These are phyloP conservation scores for Leccinum pachyderme DNA, from an alignment of 1,284 basidiomycete genomes.

Conservation along the genomic window DNA sequence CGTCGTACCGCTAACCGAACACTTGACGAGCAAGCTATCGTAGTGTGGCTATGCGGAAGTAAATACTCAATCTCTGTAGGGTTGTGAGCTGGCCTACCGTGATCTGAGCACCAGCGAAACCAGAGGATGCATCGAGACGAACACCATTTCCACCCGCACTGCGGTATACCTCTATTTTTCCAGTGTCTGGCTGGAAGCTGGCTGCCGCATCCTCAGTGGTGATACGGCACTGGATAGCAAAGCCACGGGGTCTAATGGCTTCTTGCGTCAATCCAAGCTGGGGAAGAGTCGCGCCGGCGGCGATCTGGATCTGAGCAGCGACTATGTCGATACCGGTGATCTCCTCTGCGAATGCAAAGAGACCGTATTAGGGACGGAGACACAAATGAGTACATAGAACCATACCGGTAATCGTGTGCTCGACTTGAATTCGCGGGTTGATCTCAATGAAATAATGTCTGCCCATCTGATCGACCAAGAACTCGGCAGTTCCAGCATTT, in stretches of 20 bases:
- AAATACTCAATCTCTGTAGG: neutral
- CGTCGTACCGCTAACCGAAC: constrained; percentile 93
- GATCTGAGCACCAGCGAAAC: constrained; percentile 99
- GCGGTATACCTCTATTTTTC: constrained; percentile 99
- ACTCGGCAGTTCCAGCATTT: constrained; percentile 97
- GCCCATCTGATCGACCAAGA: constrained; percentile 93
- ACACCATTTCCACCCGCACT: constrained; percentile 99
- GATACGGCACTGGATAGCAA: constrained; percentile 98
- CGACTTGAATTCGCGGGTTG: constrained; percentile 97
- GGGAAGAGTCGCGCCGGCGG: constrained; percentile 92
- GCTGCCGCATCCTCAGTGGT: constrained; percentile 96
- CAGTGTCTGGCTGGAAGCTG: constrained; percentile 97
- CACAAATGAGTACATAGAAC: constrained; percentile 9
- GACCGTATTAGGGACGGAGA: constrained; percentile 1
- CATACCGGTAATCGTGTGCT: constrained; percentile 93
- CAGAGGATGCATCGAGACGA: constrained; percentile 94
- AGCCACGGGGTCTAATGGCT: constrained; percentile 93
- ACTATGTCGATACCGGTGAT: constrained; percentile 99
- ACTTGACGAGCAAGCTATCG: constrained; percentile 97
- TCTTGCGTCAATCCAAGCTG: constrained; percentile 98
- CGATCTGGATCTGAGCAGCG: constrained; percentile 98
- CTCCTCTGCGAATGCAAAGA: constrained; percentile 65
- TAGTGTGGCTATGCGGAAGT: constrained; percentile 77
- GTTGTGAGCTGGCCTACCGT: constrained; percentile 56
- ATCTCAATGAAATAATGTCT: constrained; percentile 99